Evolutionary conservation across 768 basidiomycete genomes (phyloP), one percentile per base, ranked within the genome.

Genomic region (Hydnomerulius pinastri): DNA sequence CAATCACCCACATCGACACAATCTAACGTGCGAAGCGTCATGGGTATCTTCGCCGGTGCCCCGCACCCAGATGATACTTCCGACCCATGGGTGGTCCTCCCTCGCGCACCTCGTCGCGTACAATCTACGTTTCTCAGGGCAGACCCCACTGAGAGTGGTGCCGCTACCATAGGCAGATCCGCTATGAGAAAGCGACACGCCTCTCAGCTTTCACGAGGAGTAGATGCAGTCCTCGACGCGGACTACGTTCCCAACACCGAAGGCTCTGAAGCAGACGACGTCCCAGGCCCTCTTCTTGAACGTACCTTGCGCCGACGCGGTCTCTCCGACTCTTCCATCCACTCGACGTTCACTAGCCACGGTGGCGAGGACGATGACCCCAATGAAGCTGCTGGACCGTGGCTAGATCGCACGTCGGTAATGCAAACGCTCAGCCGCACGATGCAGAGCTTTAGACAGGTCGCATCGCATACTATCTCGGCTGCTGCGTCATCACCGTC

Each of bases 11-110:
- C 42, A 9, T 25, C 59, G 4, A 36, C 56, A 37, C 43, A 57
- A 49, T 12, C 57, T 32, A 61, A 57, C 27, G 64, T 65, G 4
- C 58, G 62, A 35, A 77, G 72, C 46, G 71, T 95, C 23, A 88
- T 91, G 80, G 86, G 82, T 28, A 97, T 99, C 55, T 98, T 98
- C 60, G 96, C 93, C 0, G 96, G 96, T 30, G 93, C 92, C 2
- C 86, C 87, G 23, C 73, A 71, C 2, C 50, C 61, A 8, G 67
- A 71, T 24, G 65, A 70, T 3, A 55, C 71, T 10, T 67, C 72
- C 20, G 90, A 92, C 52, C 77, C 86, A 12, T 93, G 92, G 91
- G 74, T 92, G 29, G 78, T 91, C 4, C 58, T 90, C 1, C 80
- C 86, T 7, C 63, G 62, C 13, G 71, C 67, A 33, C 69, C 64